Base-by-base conservation (phyloP, 1,139 yeast species). In the Protomyces gravidus region DNA sequence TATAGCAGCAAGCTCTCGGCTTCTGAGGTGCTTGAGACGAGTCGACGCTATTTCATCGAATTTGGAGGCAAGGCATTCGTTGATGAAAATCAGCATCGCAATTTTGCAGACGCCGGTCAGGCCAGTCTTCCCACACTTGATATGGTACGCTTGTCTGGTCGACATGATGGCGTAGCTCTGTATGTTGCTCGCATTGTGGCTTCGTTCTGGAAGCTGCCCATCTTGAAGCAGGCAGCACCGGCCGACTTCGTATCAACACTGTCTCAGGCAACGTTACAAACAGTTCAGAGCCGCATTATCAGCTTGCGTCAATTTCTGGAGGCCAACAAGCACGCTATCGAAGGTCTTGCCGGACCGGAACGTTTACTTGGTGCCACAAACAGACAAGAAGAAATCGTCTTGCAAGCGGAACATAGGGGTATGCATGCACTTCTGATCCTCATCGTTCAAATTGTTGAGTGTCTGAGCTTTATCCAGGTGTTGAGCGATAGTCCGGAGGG, bases 381-480 rank as follows among this genome's bases (percentile, higher is more conserved):
- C 15, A 56, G 68, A 26, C 63, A 62, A 32, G 76, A 73, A 23
- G 95, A 87, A 67, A 80, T 86, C 45, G 87, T 95, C 50, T 76
- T 85, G 65, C 90, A 94, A 71, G 96, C 96, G 1, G 98, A 92
- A 69, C 92, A 88, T 67, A 83, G 90, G 67, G 96, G 96, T 7
- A 81, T 92, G 66, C 84, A 85, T 30, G 83, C 97, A 0, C 76
- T 94, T 48, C 77, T 88, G 51, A 84, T 85, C 66, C 80, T 92
- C 5, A 79, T 90, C 62, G 82, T 80, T 63, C 84, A 90, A 5
- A 83, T 89, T 73, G 87, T 89, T 66, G 97, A 92, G 72, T 96
- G 96, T 0, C 76, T 92, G 50, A 88, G 97, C 1, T 92, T 92
- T 70, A 75, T 94, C 64, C 80, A 86, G 73, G 86, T 94, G 13